Percentiles rank a stretch among this genome's conserved stretches.
phyloP scores from a whole-genome alignment of 331 rosid genomes.

The Pyrus hybrid region DNA sequence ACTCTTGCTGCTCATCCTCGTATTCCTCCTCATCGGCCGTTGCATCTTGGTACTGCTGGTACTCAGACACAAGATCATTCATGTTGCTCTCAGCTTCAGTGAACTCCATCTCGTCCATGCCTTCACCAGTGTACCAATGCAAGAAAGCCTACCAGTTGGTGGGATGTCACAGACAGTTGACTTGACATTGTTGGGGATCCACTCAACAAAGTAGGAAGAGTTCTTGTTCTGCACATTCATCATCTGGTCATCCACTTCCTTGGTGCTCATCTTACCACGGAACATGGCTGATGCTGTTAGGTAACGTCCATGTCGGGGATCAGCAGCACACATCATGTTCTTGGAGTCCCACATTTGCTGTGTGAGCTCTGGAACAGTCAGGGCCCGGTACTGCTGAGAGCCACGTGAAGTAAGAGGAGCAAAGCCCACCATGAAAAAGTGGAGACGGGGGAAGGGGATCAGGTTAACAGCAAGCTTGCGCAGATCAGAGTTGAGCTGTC shows the following conservation, averaged over 20 bases:
- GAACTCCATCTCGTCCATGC: slow-evolving; percentile 78
- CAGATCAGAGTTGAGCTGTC: slow-evolving; percentile 69
- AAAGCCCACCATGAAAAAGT: slow-evolving; percentile 73
- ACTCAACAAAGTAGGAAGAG: slow-evolving; percentile 64
- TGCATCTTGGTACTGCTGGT: slow-evolving; percentile 73
- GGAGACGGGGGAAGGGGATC: slow-evolving; percentile 80
- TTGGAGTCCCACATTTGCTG: slow-evolving; percentile 74
- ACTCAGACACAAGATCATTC: slow-evolving; percentile 59
- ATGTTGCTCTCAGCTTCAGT: slow-evolving; percentile 66
- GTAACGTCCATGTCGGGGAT: slow-evolving; percentile 58
- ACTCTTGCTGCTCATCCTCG: slow-evolving; percentile 46
- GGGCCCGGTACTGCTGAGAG: slow-evolving; percentile 58
- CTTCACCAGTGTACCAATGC: slow-evolving; percentile 81
- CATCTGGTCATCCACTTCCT: slow-evolving; percentile 66
- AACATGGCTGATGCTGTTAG: slow-evolving; percentile 69
- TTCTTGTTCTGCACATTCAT: slow-evolving; percentile 69
- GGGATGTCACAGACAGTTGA: slow-evolving; percentile 68
- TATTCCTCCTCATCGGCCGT: slow-evolving; percentile 65
- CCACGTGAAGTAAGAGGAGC: slow-evolving; percentile 68
- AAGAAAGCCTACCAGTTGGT: slow-evolving; percentile 72
- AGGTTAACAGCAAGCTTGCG: slow-evolving; percentile 71
- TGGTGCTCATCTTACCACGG: slow-evolving; percentile 70
- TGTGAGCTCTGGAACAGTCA: slow-evolving; percentile 63
- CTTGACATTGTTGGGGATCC: slow-evolving; percentile 70
- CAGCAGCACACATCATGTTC: slow-evolving; percentile 77